Conservation (phyloP, 768 basidiomycete genomes). For the Chalciporus pseudorubinellus region DNA sequence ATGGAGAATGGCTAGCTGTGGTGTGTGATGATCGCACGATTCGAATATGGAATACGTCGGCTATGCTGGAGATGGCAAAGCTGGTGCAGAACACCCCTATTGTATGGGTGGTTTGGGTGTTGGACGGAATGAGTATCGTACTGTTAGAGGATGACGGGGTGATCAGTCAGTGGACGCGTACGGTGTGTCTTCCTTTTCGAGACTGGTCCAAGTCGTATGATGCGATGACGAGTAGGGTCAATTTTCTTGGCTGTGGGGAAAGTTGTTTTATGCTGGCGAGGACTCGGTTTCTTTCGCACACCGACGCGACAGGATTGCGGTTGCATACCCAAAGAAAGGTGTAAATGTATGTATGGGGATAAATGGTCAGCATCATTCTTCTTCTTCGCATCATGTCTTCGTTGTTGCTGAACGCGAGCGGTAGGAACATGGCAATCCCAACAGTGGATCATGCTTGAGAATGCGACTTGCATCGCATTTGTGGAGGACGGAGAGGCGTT, state of each 20-base stretch:
- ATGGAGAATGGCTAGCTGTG: conserved; percentile 56
- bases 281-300: conserved; percentile 54
- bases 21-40: conserved; percentile 60
- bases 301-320: conserved; percentile 55
- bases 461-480: conserved; percentile 63
- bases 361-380: conserved; percentile 41
- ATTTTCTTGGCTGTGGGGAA: conserved; percentile 55
- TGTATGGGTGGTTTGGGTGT: conserved; percentile 56
- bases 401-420: conserved; percentile 1
- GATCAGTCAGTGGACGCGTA: conserved; percentile 57
- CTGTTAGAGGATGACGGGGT: conserved; percentile 56
- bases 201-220: neutral
- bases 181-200: conserved; percentile 35
- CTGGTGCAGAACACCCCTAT: conserved; percentile 51
- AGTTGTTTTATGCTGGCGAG: conserved; percentile 47
- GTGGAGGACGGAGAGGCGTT: conserved; percentile 61
- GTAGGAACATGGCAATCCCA: conserved; percentile 63
- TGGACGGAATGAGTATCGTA: conserved; percentile 55
- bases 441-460: conserved; percentile 59
- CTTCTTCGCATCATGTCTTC: neutral
- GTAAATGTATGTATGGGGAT: conserved; percentile 63
- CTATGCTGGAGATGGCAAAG: conserved; percentile 50
- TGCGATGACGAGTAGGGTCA: conserved; percentile 32
- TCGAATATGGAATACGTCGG: conserved; percentile 58
- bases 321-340: conserved; percentile 55